Percentiles rank a stretch among this genome's conserved stretches.
phyloP scores from a whole-genome alignment of 768 basidiomycete species.

The Boletus eberwhitei region DNA sequence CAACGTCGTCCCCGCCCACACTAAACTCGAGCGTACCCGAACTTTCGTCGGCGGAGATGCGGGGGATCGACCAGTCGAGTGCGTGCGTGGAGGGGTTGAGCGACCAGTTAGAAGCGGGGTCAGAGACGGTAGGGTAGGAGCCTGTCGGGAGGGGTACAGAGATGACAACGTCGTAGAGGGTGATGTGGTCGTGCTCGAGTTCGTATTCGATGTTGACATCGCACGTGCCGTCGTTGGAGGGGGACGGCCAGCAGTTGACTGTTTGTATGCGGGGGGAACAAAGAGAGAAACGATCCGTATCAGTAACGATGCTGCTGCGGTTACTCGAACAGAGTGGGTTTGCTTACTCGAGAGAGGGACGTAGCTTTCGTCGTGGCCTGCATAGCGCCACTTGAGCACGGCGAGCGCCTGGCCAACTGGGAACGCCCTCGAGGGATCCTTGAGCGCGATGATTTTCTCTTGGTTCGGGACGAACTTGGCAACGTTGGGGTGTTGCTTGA shows the following conservation, averaged over 20 bases:
- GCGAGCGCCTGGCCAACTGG: slow-evolving; percentile 84
- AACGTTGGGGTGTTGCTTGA: slow-evolving; percentile 96
- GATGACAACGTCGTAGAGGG: slow-evolving; percentile 81
- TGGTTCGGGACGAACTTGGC: slow-evolving; percentile 73
- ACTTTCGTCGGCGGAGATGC: slow-evolving; percentile 57
- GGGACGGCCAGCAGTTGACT: slow-evolving; percentile 97
- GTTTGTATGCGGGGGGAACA: slow-evolving; percentile 26
- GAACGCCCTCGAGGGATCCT: slow-evolving; percentile 79
- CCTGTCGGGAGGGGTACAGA: slow-evolving; percentile 89
- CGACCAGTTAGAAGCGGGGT: slow-evolving; percentile 67
- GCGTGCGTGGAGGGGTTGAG: slow-evolving; percentile 77
- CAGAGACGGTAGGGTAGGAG: slow-evolving; percentile 81
- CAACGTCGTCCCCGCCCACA: slow-evolving; percentile 77
- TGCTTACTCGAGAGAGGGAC: slow-evolving; percentile 85
- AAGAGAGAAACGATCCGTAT: background rate
- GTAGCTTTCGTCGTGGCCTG: slow-evolving; percentile 85
- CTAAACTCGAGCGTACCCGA: slow-evolving; percentile 91
- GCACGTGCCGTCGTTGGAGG: slow-evolving; percentile 86
- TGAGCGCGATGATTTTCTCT: slow-evolving; percentile 73
- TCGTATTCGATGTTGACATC: slow-evolving; percentile 98
- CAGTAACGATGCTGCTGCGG: background rate
- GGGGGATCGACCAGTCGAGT: slow-evolving; percentile 80
- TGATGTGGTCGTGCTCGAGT: slow-evolving; percentile 79
- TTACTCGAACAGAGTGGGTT: background rate
- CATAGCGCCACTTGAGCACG: slow-evolving; percentile 91